Evolutionary conservation across 163 green algal species (phyloP).

Genomic region (Chloromonas sp.): DNA sequence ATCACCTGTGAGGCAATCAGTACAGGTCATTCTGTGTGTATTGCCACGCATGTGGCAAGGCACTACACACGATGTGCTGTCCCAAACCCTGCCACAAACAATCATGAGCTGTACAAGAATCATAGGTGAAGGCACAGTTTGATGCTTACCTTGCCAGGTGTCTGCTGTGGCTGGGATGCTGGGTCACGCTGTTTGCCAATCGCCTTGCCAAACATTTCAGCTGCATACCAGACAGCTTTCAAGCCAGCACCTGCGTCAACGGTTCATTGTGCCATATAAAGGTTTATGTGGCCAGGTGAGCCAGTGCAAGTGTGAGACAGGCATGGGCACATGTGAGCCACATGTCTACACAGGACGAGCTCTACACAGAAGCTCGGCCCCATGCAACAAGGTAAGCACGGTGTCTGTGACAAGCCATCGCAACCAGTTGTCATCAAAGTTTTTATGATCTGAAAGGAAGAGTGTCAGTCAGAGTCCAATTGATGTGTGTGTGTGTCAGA

Average conservation of each 20-base stretch:
- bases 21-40: neutral
- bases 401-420: neutral
- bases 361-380: neutral
- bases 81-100: neutral
- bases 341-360: neutral
- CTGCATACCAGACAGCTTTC: conserved; percentile 64
- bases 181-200: conserved; percentile 15
- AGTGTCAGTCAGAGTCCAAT: no score
- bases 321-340: neutral
- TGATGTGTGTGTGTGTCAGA: no score
- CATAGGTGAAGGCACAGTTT: no score
- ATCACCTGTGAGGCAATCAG: neutral
- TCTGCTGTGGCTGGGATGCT: neutral
- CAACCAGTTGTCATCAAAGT: no score
- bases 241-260: conserved; percentile 38
- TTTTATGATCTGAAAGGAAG: no score
- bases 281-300: neutral
- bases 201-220: conserved; percentile 60
- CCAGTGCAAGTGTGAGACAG: neutral
- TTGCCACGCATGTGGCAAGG: neutral
- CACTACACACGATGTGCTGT: neutral
- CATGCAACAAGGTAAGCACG: neutral
- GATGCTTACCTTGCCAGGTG: neutral
- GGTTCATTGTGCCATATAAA: no score
- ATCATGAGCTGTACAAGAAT: no score